A percentile compares a stretch with the other conserved stretches of the same genome.
Evolutionary conservation across 768 basidiomycete species (phyloP).

Genomic region (Tricholoma saponaceum): DNA sequence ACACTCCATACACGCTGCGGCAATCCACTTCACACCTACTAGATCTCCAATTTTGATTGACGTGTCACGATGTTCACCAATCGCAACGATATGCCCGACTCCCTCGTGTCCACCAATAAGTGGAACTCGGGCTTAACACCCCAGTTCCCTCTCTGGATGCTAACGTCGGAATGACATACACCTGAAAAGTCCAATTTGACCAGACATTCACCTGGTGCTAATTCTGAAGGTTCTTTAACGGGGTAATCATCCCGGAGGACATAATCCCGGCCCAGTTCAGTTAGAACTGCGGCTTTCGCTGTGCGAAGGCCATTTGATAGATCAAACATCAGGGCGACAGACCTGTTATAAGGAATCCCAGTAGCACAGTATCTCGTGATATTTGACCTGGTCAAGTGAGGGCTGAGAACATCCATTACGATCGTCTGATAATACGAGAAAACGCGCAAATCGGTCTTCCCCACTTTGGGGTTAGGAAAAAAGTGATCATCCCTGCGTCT

Average conservation of each 20-base stretch:
- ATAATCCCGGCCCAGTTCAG: constrained; percentile 24
- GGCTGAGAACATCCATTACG: no score
- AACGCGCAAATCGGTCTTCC: no score
- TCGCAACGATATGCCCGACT: constrained; percentile 72
- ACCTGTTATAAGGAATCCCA: background rate
- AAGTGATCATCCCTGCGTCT: no score
- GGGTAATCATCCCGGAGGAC: constrained; percentile 39
- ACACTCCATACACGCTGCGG: constrained; percentile 34
- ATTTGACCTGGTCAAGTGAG: no score
- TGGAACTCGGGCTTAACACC: constrained; percentile 45
- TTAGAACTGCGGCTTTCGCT: constrained; percentile 35
- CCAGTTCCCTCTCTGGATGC: constrained; percentile 69
- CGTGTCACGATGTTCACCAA: constrained; percentile 52
- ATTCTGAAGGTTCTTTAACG: constrained; percentile 52
- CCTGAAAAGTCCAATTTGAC: constrained; percentile 65
- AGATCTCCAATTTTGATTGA: constrained; percentile 67
- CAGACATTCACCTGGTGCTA: constrained; percentile 62
- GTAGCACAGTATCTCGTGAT: background rate
- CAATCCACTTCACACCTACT: constrained; percentile 77
- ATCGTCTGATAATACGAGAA: background rate
- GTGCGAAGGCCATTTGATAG: constrained; percentile 19
- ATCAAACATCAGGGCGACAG: no score
- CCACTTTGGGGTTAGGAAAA: no score
- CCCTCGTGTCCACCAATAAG: constrained; percentile 81
- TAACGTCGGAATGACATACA: constrained; percentile 73